phyloP scores from a whole-genome alignment of 1,284 basidiomycete species.

The Rhodotorula sp. region DNA sequence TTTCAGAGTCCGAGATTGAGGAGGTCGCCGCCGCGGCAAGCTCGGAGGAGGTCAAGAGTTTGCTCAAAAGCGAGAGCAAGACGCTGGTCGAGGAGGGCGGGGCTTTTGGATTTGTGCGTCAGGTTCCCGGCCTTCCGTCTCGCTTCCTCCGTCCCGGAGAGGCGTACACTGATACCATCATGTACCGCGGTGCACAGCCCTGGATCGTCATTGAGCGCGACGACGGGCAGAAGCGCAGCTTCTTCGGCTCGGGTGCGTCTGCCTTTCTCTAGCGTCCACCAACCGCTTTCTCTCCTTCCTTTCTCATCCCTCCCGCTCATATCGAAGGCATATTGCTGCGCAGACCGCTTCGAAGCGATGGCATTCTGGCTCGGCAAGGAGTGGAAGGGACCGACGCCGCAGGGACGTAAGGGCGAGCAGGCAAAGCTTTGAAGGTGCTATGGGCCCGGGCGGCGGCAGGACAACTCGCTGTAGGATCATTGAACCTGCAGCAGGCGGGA shows the following conservation, averaged over 20 bases:
- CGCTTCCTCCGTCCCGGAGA: neutral
- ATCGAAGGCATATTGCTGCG: neutral
- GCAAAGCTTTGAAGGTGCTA: neutral
- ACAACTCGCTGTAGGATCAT: too few relatives aligned
- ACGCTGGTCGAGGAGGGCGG: slow-evolving; percentile 21
- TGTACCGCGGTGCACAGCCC: slow-evolving; percentile 15
- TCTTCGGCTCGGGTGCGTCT: slow-evolving; percentile 33
- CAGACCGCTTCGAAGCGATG: slow-evolving; percentile 41
- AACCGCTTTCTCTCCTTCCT: too few relatives aligned
- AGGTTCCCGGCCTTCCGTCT: neutral
- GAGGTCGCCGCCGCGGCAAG: slow-evolving; percentile 14
- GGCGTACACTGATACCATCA: neutral
- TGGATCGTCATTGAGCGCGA: slow-evolving; percentile 35
- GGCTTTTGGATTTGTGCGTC: slow-evolving; percentile 27
- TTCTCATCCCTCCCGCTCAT: neutral
- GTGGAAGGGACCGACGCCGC: slow-evolving; percentile 27
- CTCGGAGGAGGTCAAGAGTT: slow-evolving; percentile 29
- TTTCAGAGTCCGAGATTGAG: slow-evolving; percentile 24
- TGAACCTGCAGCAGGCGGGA: too few relatives aligned
- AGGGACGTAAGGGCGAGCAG: neutral
- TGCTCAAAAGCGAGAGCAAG: slow-evolving; percentile 29
- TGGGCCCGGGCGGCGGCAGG: too few relatives aligned
- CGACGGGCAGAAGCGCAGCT: slow-evolving; percentile 18
- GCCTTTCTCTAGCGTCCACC: too few relatives aligned
- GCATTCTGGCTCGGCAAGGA: slow-evolving; percentile 35